phyloP scores from a whole-genome alignment of 371 early-diverging fungal species.

The Mucor racemosus region DNA sequence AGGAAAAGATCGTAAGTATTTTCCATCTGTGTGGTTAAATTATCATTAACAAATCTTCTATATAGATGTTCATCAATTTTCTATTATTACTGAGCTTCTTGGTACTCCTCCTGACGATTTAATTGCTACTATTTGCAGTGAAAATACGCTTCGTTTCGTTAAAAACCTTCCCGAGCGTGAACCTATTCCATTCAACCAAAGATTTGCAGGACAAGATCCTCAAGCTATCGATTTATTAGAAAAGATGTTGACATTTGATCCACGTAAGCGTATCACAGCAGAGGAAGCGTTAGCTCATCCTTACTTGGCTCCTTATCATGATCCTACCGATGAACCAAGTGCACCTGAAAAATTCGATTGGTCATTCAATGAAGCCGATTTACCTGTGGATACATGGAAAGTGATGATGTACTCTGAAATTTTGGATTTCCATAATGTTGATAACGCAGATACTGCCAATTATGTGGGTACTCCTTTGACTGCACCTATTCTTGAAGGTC shows the following conservation, averaged over 20 bases:
- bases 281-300: conserved; percentile 87
- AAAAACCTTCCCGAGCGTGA: conserved; percentile 84
- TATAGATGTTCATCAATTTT: conserved; percentile 90
- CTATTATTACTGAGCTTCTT: conserved; percentile 90
- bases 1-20: conserved; percentile 82
- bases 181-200: conserved; percentile 78
- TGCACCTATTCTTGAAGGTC: conserved; percentile 43
- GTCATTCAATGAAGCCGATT: conserved; percentile 92
- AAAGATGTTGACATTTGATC: conserved; percentile 93
- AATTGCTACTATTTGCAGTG: conserved; percentile 90
- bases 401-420: conserved; percentile 81
- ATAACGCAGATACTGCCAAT: conserved; percentile 43
- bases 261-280: conserved; percentile 88
- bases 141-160: conserved; percentile 92
- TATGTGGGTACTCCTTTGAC: conserved; percentile 14
- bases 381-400: conserved; percentile 89
- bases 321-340: conserved; percentile 87
- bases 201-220: conserved; percentile 51
- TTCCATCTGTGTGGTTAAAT: background rate
- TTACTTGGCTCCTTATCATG: conserved; percentile 91
- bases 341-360: conserved; percentile 89
- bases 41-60: background rate
- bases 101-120: conserved; percentile 94
- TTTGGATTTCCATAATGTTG: conserved; percentile 70
- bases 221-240: conserved; percentile 89